These are phyloP conservation scores for Penicillium italicum DNA, from an alignment of 2,329 filamentous ascomycete species.

Conservation along the genomic window DNA sequence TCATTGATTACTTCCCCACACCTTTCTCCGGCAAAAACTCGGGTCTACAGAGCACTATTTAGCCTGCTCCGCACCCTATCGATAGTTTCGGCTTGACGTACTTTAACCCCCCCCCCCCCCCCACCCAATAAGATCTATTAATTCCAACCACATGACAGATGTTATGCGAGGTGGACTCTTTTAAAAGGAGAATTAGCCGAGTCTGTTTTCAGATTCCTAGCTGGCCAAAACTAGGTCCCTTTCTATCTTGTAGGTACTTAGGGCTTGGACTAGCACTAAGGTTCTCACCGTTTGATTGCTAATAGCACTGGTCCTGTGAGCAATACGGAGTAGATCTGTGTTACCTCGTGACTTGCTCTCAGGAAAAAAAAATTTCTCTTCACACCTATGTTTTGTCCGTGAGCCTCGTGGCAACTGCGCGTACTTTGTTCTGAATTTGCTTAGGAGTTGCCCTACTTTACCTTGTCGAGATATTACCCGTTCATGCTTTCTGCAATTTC, in stretches of 20 bases:
- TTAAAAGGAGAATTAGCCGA: constrained; percentile 2
- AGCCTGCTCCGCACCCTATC: neutral
- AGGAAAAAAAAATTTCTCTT: neutral
- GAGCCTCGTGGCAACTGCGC: neutral
- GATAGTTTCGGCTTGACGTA: neutral
- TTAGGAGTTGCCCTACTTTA: neutral
- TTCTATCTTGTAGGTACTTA: neutral
- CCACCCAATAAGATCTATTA: neutral
- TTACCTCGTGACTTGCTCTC: neutral
- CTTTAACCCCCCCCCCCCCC: neutral
- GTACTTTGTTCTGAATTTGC: neutral
- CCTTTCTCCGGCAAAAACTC: constrained; percentile 17
- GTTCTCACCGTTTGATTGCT: constrained; percentile 3
- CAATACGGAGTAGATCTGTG: neutral
- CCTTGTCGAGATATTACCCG: neutral
- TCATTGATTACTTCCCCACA: constrained; percentile 15
- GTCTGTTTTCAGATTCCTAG: constrained; percentile 1
- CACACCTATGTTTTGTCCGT: neutral
- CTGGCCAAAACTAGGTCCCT: neutral
- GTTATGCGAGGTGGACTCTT: neutral
- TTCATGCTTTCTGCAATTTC: neutral
- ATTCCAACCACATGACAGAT: neutral
- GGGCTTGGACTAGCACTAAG: constrained; percentile 5
- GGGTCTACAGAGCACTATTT: constrained; percentile 8
- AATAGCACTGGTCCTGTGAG: neutral